Conservation (phyloP, 345 rosid genomes). For the Ceriops decandra region DNA sequence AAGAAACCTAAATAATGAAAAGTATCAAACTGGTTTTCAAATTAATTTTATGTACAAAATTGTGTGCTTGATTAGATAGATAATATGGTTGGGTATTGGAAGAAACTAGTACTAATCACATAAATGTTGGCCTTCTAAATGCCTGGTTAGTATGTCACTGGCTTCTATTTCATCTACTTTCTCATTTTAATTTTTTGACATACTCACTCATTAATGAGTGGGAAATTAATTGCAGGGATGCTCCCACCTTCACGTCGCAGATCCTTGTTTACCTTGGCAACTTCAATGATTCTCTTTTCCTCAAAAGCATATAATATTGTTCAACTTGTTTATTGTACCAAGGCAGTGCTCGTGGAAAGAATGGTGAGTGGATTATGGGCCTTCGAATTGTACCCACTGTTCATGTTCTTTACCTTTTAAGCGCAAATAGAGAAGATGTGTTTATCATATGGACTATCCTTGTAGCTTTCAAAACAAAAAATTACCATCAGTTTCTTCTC, state of each 20-base stretch:
- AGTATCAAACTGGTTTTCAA: too few species aligned
- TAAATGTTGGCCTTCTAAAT: background rate
- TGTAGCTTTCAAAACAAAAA: background rate
- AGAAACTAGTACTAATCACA: too few species aligned
- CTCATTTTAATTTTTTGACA: background rate
- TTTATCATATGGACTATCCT: background rate
- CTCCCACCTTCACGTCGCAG: conserved; percentile 78
- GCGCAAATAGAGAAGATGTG: background rate
- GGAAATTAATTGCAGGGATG: conserved; percentile 42
- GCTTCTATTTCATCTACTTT: background rate
- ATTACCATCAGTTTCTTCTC: too few species aligned
- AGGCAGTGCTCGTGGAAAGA: conserved; percentile 52
- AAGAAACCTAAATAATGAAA: too few species aligned
- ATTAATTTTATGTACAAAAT: too few species aligned
- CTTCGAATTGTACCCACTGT: background rate
- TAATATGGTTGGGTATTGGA: too few species aligned
- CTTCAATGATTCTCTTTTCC: conserved; percentile 83
- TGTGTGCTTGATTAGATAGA: too few species aligned
- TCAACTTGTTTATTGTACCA: conserved; percentile 52
- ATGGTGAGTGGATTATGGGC: conserved; percentile 36
- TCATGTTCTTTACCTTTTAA: conserved; percentile 8
- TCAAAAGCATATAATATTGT: conserved; percentile 63
- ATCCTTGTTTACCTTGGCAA: conserved; percentile 78
- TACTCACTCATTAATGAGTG: too few species aligned
- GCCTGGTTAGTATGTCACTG: background rate